Conservation (phyloP, 208 protist species). For the Trypanosoma platydactyli region DNA sequence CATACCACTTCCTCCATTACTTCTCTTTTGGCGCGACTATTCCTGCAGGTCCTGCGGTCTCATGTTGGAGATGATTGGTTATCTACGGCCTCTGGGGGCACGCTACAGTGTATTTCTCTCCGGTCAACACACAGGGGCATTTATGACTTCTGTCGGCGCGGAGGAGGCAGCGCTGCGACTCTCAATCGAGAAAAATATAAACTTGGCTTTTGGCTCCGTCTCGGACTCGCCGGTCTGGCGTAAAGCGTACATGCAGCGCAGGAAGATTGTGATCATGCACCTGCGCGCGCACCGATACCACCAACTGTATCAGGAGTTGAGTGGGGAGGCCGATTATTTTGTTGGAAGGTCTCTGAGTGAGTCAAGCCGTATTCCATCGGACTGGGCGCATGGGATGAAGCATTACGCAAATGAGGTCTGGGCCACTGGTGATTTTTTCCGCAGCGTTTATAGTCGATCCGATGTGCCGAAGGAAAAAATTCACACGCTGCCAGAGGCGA, state of each 20-base stretch:
- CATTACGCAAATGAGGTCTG: slow-evolving; percentile 45
- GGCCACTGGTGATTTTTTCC: slow-evolving; percentile 56
- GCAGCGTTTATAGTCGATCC: slow-evolving; percentile 31
- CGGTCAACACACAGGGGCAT: not conserved
- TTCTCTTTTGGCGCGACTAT: slow-evolving; percentile 36
- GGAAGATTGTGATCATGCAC: slow-evolving; percentile 29
- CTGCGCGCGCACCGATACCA: slow-evolving; percentile 13
- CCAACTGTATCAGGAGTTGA: not conserved
- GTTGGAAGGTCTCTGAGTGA: slow-evolving; percentile 54
- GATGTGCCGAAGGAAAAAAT: slow-evolving; percentile 34
- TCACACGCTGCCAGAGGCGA: slow-evolving; percentile 47
- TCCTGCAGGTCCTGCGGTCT: slow-evolving; percentile 32
- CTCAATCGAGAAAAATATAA: not conserved
- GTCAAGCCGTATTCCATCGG: slow-evolving; percentile 31
- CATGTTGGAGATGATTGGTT: slow-evolving; percentile 31
- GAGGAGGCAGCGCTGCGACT: slow-evolving; percentile 11
- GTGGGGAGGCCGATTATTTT: not conserved
- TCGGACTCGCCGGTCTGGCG: not conserved
- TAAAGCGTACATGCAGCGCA: not conserved
- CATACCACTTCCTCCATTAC: slow-evolving; percentile 19
- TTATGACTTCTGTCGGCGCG: not conserved
- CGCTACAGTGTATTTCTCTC: slow-evolving; percentile 27
- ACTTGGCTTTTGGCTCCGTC: not conserved
- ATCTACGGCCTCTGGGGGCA: slow-evolving; percentile 41
- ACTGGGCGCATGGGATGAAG: slow-evolving; percentile 25